A percentile compares a stretch with the other conserved stretches of the same genome.
Evolutionary conservation across 2,329 filamentous ascomycete genomes (phyloP).

Genomic region (Alternaria sp.): DNA sequence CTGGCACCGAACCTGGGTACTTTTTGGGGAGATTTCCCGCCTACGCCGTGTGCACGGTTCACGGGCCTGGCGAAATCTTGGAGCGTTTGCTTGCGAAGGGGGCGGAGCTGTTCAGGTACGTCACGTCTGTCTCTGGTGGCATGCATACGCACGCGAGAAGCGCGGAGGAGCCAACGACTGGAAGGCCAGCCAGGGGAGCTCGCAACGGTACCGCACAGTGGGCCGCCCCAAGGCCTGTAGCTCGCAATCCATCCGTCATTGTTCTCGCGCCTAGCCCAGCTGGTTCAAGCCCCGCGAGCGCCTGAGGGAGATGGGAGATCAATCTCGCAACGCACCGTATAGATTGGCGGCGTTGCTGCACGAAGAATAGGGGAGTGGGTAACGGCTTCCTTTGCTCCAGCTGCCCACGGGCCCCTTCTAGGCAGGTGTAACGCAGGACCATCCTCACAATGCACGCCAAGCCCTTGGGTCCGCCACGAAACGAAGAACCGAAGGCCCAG

Average conservation of each 20-base stretch:
- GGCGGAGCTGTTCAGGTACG: conserved; percentile 20
- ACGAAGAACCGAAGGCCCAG: not conserved
- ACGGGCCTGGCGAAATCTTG: conserved; percentile 8
- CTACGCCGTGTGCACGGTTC: conserved; percentile 21
- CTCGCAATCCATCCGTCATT: not conserved
- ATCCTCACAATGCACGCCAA: conserved; percentile 2
- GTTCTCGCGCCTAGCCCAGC: not conserved
- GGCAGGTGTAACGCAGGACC: conserved; percentile 10
- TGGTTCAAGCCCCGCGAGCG: not conserved
- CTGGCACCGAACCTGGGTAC: conserved; percentile 7
- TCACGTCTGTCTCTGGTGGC: conserved; percentile 6
- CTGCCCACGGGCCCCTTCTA: conserved; percentile 6
- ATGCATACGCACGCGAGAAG: conserved; percentile 11
- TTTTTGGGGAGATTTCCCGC: conserved; percentile 15
- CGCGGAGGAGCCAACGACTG: conserved; percentile 2
- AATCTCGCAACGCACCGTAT: conserved; percentile 9
- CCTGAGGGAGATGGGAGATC: not conserved
- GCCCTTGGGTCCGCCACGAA: not conserved
- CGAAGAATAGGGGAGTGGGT: not conserved
- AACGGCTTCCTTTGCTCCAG: not conserved
- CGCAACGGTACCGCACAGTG: conserved; percentile 2
- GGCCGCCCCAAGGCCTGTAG: not conserved
- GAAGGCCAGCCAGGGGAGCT: conserved; percentile 8
- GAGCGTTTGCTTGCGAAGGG: conserved; percentile 20
- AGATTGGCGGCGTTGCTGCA: not conserved